Evolutionary conservation across 441 rosid species (phyloP).

Genomic region (Jatropha multifida): DNA sequence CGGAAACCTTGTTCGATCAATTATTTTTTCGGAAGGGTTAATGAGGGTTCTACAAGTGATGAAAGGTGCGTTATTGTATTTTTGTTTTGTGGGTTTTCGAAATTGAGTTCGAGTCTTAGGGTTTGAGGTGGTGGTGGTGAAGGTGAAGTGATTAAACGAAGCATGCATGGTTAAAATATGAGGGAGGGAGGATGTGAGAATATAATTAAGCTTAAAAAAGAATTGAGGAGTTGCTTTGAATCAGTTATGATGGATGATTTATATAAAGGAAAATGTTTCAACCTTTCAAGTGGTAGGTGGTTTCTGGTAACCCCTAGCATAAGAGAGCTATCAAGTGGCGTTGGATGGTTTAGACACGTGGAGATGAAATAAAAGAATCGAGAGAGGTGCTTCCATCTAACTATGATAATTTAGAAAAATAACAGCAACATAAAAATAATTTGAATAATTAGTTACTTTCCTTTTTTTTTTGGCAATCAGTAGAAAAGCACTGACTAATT

Average conservation of each 20-base stretch:
- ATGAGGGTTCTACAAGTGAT: constrained; percentile 29
- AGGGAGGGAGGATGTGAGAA: no score
- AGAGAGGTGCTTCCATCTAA: no score
- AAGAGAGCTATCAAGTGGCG: not conserved
- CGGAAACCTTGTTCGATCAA: constrained; percentile 7
- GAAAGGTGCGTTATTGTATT: not conserved
- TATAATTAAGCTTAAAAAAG: no score
- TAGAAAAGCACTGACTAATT: no score
- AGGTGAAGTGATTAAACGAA: not conserved
- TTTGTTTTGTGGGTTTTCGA: constrained; percentile 1
- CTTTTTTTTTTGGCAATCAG: no score
- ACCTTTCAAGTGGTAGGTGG: no score
- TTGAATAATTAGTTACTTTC: no score
- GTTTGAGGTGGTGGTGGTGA: not conserved
- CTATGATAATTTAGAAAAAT: no score
- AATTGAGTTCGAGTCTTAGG: not conserved
- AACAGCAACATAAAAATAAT: no score
- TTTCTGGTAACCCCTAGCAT: no score
- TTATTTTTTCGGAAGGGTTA: constrained; percentile 28
- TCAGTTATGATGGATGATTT: not conserved
- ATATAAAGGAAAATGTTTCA: not conserved
- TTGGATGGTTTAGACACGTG: not conserved
- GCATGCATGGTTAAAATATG: constrained; percentile 11
- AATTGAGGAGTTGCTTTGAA: not conserved
- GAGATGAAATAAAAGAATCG: not conserved